phyloP scores from a whole-genome alignment of 2,329 filamentous ascomycete genomes.

The Clarireedia sp. region DNA sequence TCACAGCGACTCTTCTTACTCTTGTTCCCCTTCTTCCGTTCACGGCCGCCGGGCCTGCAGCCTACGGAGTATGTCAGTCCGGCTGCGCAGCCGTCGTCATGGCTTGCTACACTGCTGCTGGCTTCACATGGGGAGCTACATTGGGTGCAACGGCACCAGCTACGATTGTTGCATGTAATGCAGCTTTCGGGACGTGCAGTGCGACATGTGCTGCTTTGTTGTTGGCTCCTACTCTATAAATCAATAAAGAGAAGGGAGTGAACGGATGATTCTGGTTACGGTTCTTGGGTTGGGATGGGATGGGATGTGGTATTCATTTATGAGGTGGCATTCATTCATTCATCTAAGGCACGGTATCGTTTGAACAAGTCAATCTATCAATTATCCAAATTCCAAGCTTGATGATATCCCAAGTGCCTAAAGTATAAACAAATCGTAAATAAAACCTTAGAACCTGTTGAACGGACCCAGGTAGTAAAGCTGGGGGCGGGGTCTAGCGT shows the following conservation, averaged over 20 bases:
- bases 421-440: too few species aligned
- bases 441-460: too few species aligned
- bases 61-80: background rate
- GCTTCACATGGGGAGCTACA: background rate
- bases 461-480: background rate
- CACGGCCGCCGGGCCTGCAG: background rate
- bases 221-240: background rate
- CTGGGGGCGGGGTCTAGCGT: slow-evolving; percentile 1
- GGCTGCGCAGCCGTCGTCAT: slow-evolving; percentile 1
- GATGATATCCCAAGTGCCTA: too few species aligned
- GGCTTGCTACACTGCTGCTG: slow-evolving; percentile 1
- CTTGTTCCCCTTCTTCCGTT: background rate
- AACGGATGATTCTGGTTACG: too few species aligned
- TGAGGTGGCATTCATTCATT: too few species aligned
- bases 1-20: background rate
- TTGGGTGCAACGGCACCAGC: background rate
- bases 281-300: too few species aligned
- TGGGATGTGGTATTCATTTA: too few species aligned
- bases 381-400: too few species aligned
- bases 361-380: too few species aligned
- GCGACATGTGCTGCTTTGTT: background rate
- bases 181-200: background rate
- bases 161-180: slow-evolving; percentile 1
- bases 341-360: too few species aligned
- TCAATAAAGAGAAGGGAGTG: too few species aligned